Evolutionary conservation across 2,329 filamentous ascomycete genomes (phyloP), one percentile per base, ranked within the genome.

Genomic region (Arthrobotrys musiformis): DNA sequence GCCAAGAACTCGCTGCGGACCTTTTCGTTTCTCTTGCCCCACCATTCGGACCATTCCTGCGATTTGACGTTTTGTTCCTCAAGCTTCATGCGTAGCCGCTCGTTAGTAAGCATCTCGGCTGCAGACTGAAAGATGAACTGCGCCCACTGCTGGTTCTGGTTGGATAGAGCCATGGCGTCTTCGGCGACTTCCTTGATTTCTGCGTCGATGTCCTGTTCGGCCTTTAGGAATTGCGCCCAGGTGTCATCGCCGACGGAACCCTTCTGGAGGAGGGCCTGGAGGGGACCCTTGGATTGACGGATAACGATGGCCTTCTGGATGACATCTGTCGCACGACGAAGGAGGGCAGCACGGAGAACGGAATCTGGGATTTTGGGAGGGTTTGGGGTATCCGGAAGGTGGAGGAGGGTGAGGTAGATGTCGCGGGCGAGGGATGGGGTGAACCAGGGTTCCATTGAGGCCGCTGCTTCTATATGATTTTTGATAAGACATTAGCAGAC

Each of bases 111-210:
- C 84, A 99, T 97, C 84, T 99, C 95, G 84, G 97, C 97, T 68
- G 95, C 95, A 52, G 92, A 94, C 84, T 99, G 95, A 88, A 99
- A 99, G 83, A 99, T 98, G 70, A 89, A 90, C 82, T 95, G 91
- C 78, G 95, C 95, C 95, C 95, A 99, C 83, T 91, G 91, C 58
- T 92, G 91, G 0, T 89, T 88, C 79, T 97, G 91, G 19, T 92
- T 93, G 83, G 98, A 98, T 81, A 96, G 95, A 90, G 98, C 94
- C 81, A 90, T 89, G 35, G 98, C 93, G 24, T 98, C 94, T 84
- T 99, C 95, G 81, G 93, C 89, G 78, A 99, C 87, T 85, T 99
- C 95, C 85, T 99, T 94, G 87, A 98, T 96, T 85, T 99, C 95
- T 86, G 96, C 94, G 15, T 77, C 66, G 42, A 77, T 56, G n/a